Percentiles rank a stretch among this genome's conserved stretches.
phyloP scores from a whole-genome alignment of 257 asterid genomes.

The Eustoma russellianum region DNA sequence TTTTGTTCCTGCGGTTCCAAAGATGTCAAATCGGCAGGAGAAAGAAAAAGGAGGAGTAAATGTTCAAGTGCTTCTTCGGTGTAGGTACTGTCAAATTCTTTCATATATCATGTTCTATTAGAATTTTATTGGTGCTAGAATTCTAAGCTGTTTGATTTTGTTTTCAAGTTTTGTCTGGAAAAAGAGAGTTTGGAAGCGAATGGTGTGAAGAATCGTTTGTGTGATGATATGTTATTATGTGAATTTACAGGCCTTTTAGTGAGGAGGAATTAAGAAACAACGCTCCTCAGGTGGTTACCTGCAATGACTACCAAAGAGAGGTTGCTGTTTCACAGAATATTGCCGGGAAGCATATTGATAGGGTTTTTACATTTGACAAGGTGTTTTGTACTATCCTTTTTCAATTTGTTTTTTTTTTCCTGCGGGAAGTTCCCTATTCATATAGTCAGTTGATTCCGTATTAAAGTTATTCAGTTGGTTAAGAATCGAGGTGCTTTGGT shows the following conservation, averaged over 20 bases:
- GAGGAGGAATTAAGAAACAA: slow-evolving; percentile 75
- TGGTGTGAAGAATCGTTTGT: background rate
- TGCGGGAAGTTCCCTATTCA: no score
- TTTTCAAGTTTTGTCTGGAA: no score
- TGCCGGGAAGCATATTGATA: slow-evolving; percentile 83
- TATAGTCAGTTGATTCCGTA: no score
- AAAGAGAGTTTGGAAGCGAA: background rate
- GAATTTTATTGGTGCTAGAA: background rate
- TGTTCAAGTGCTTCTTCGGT: slow-evolving; percentile 94
- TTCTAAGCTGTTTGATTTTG: no score
- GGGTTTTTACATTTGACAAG: slow-evolving; percentile 84
- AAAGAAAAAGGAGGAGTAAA: slow-evolving; percentile 86
- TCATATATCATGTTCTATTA: background rate
- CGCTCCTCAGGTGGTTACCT: slow-evolving; percentile 85
- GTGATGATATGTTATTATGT: background rate
- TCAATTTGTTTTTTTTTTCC: background rate
- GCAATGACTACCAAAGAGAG: slow-evolving; percentile 74
- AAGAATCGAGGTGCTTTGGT: no score
- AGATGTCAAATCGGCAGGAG: slow-evolving; percentile 62
- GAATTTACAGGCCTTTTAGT: slow-evolving; percentile 64
- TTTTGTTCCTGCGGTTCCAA: background rate
- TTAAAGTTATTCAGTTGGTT: no score
- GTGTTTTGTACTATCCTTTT: slow-evolving; percentile 17
- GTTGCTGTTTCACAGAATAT: slow-evolving; percentile 74
- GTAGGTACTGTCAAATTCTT: slow-evolving; percentile 41